Percentiles rank a stretch among this genome's conserved stretches.
Conservation (phyloP, 257 asterid species). For the Galeopsis tetrahit region DNA sequence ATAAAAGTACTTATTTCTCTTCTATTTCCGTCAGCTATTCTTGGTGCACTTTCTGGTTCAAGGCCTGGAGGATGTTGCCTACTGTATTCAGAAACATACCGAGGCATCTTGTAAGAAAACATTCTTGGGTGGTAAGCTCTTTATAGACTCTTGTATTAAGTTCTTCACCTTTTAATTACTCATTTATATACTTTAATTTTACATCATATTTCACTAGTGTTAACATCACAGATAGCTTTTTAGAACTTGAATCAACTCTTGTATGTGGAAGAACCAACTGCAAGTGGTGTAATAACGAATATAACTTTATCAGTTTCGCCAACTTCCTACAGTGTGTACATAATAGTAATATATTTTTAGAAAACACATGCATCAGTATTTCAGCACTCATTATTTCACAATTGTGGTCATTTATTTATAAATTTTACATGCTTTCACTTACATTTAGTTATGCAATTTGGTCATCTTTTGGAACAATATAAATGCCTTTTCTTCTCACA, state of each 20-base stretch:
- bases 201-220: not conserved
- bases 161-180: conserved; percentile 8
- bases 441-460: conserved; percentile 6
- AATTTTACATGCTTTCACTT: not conserved
- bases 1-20: conserved; percentile 3
- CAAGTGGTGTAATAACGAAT: not conserved
- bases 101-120: conserved; percentile 71
- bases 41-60: conserved; percentile 65
- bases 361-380: not conserved
- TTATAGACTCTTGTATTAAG: conserved; percentile 20
- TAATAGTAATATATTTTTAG: not conserved
- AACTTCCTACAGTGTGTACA: not conserved
- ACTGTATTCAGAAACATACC: conserved; percentile 69
- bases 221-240: conserved; percentile 4
- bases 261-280: conserved; percentile 7
- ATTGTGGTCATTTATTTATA: not conserved
- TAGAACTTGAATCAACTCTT: not conserved
- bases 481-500: conserved; percentile 32
- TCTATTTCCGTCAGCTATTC: conserved; percentile 53
- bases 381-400: not conserved
- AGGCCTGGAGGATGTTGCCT: conserved; percentile 83
- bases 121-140: conserved; percentile 72
- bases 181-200: not conserved
- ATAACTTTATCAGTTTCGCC: not conserved
- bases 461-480: not conserved